Percentiles rank a stretch among this genome's conserved stretches.
Evolutionary conservation across 371 early-diverging fungal species (phyloP).

Genomic region (Coemansia sp.): DNA sequence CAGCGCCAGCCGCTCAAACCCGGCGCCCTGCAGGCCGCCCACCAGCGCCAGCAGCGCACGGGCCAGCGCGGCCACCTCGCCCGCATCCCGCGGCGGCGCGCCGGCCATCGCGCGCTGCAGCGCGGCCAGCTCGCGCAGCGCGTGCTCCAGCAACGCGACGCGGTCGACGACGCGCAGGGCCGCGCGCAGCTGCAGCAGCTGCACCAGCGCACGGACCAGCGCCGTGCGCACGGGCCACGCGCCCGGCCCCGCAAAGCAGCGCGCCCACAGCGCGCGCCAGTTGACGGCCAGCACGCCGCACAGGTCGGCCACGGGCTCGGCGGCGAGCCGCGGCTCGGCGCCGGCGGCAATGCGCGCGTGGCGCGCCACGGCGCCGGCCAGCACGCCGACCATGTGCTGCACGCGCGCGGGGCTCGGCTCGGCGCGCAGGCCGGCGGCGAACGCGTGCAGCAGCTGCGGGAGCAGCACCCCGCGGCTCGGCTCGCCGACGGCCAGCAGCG

Average conservation of each 20-base stretch:
- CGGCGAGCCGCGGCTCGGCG: not conserved
- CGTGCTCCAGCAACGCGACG: constrained; percentile 16
- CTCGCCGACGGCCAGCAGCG: constrained; percentile 32
- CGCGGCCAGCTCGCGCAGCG: constrained; percentile 23
- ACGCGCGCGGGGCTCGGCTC: not conserved
- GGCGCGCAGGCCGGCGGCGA: not conserved
- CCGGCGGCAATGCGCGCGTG: not conserved
- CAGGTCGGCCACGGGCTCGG: constrained; percentile 20
- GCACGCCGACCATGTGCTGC: constrained; percentile 24
- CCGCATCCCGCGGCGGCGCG: not conserved
- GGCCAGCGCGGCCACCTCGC: constrained; percentile 12
- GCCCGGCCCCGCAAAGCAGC: constrained; percentile 15
- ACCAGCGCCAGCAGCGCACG: constrained; percentile 25
- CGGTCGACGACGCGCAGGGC: constrained; percentile 17
- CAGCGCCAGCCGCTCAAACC: constrained; percentile 24
- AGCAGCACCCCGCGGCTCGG: constrained; percentile 17
- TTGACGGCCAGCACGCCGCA: constrained; percentile 16
- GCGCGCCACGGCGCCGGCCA: constrained; percentile 15
- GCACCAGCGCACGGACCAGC: constrained; percentile 12
- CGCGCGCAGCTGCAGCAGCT: constrained; percentile 1
- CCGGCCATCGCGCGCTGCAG: constrained; percentile 20
- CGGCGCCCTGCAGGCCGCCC: not conserved
- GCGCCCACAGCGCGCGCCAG: constrained; percentile 36
- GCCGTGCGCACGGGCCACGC: constrained; percentile 5
- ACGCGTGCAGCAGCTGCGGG: constrained; percentile 9